A percentile compares a stretch with the other conserved stretches of the same genome.
Conservation (phyloP, 202 grass and related monocot genomes). For the Hordeum pubiflorum region DNA sequence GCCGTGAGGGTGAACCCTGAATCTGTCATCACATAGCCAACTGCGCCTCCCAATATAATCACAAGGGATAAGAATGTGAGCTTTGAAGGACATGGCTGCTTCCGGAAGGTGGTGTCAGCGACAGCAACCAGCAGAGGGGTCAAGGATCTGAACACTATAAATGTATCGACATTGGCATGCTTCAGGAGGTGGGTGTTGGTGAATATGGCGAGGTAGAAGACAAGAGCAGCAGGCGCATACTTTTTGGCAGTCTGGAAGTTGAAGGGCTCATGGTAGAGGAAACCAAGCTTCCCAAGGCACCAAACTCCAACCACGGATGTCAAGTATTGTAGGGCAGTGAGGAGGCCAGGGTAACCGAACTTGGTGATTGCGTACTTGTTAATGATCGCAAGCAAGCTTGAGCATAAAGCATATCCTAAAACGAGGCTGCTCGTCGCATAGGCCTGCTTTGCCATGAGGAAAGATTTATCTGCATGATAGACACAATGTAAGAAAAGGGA, state of each 20-base stretch:
- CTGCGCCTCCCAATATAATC: conserved; percentile 50
- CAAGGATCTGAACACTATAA: conserved; percentile 63
- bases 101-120: conserved; percentile 55
- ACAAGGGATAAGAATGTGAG: conserved; percentile 62
- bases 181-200: conserved; percentile 74
- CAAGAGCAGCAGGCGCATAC: conserved; percentile 44
- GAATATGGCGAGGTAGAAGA: conserved; percentile 83
- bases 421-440: conserved; percentile 59
- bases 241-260: conserved; percentile 54
- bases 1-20: conserved; percentile 51
- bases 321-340: conserved; percentile 57
- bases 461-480: neutral
- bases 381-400: conserved; percentile 68
- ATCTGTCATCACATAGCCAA: conserved; percentile 61
- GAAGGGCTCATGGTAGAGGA: conserved; percentile 58
- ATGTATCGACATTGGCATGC: conserved; percentile 70
- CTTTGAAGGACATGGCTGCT: conserved; percentile 66
- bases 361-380: conserved; percentile 78
- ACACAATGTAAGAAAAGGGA: neutral
- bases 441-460: conserved; percentile 25
- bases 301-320: conserved; percentile 48
- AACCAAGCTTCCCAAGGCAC: conserved; percentile 41
- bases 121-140: conserved; percentile 62
- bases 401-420: conserved; percentile 57
- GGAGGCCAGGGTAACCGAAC: conserved; percentile 58